These are phyloP conservation scores for Lentinula sp. DNA, from an alignment of 768 basidiomycete species.

Conservation along the genomic window DNA sequence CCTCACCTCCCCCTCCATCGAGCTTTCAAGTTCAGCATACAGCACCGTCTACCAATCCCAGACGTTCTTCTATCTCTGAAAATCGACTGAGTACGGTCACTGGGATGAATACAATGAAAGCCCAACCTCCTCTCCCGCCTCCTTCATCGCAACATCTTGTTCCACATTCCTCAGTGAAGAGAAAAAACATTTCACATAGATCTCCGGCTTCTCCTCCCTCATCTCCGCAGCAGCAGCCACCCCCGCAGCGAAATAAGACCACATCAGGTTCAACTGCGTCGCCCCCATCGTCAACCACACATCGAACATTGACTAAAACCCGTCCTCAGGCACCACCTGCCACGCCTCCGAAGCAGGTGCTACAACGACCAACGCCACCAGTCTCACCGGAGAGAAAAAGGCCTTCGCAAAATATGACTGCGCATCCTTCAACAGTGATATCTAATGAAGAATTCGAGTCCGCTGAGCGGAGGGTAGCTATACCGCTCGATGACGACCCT, in stretches of 20 bases:
- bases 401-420: not conserved
- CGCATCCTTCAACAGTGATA: slow-evolving; percentile 12
- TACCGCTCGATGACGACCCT: slow-evolving; percentile 44
- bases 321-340: not conserved
- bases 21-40: not conserved
- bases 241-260: not conserved
- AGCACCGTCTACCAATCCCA: not conserved
- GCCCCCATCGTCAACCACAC: not conserved
- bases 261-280: not conserved
- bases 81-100: not conserved
- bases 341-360: slow-evolving; percentile 13
- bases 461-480: slow-evolving; percentile 16
- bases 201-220: not conserved
- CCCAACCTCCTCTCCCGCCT: slow-evolving; percentile 1
- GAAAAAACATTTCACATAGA: not conserved
- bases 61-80: not conserved
- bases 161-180: not conserved
- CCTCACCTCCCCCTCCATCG: not conserved
- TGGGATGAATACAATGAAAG: not conserved
- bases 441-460: slow-evolving; percentile 2
- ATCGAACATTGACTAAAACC: slow-evolving; percentile 6
- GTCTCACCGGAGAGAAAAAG: slow-evolving; percentile 9
- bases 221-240: not conserved
- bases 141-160: not conserved
- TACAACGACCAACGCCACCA: slow-evolving; percentile 24